phyloP scores from a whole-genome alignment of 257 asterid genomes.

The Ballota nigra region DNA sequence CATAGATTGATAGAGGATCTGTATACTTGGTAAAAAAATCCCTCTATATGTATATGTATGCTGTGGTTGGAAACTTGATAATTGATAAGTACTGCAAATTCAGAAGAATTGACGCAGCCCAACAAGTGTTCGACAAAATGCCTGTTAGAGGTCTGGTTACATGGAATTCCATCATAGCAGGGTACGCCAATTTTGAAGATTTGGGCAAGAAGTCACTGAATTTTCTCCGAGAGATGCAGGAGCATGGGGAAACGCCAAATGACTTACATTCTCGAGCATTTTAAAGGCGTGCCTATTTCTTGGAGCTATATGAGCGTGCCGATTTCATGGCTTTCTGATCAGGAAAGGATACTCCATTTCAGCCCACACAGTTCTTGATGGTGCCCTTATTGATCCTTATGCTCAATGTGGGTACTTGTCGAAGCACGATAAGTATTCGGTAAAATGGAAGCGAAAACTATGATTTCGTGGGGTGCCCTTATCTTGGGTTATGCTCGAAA shows the following conservation, averaged over 20 bases:
- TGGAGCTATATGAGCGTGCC: slow-evolving; percentile 58
- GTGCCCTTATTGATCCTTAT: slow-evolving; percentile 59
- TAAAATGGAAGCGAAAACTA: slow-evolving; percentile 37
- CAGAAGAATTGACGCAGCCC: slow-evolving; percentile 45
- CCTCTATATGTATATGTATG: no score
- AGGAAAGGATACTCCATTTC: slow-evolving; percentile 40
- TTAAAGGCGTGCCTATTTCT: slow-evolving; percentile 55
- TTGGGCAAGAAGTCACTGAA: slow-evolving; percentile 37
- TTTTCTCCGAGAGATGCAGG: slow-evolving; percentile 45
- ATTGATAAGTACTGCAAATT: slow-evolving; percentile 59
- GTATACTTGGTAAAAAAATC: no score
- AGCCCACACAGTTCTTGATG: slow-evolving; percentile 39
- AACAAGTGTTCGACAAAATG: slow-evolving; percentile 39
- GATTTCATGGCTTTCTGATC: slow-evolving; percentile 49
- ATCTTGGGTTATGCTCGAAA: slow-evolving; percentile 49
- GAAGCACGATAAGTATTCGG: slow-evolving; percentile 45
- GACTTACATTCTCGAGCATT: slow-evolving; percentile 57
- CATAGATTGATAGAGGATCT: no score
- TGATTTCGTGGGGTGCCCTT: slow-evolving; percentile 50
- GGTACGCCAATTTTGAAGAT: slow-evolving; percentile 34
- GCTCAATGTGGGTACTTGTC: slow-evolving; percentile 42
- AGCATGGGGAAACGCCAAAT: slow-evolving; percentile 48
- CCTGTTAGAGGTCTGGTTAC: slow-evolving; percentile 37
- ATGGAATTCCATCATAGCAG: slow-evolving; percentile 65
- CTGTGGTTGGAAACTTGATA: slow-evolving; percentile 52